These are phyloP conservation scores for Bruguiera sexangula DNA, from an alignment of 345 rosid species.

Conservation along the genomic window DNA sequence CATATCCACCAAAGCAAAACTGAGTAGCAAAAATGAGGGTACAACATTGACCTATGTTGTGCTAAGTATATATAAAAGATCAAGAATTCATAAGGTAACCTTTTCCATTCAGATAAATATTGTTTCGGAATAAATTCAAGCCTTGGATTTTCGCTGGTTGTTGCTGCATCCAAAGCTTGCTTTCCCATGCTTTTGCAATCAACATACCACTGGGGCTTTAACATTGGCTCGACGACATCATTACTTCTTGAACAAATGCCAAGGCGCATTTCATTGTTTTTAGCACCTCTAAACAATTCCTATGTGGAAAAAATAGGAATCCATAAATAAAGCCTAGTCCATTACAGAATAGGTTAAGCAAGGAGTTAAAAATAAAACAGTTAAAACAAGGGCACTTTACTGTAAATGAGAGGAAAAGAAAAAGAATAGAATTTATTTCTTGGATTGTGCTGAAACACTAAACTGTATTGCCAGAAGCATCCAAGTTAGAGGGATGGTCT, in stretches of 20 bases:
- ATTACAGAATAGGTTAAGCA: neutral
- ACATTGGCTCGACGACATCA: constrained; percentile 85
- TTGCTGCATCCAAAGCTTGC: constrained; percentile 77
- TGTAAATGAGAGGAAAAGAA: too few species aligned
- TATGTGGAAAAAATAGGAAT: constrained; percentile 23
- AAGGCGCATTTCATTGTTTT: constrained; percentile 88
- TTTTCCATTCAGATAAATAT: constrained; percentile 88
- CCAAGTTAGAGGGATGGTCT: too few species aligned
- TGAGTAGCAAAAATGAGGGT: neutral
- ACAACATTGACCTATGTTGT: neutral
- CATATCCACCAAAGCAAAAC: neutral
- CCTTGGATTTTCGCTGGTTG: constrained; percentile 47
- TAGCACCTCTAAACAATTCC: constrained; percentile 76
- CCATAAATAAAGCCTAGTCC: neutral
- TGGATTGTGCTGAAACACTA: too few species aligned
- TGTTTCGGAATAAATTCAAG: constrained; percentile 86
- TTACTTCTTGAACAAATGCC: constrained; percentile 76
- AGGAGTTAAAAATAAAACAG: neutral
- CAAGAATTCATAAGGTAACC: constrained; percentile 38
- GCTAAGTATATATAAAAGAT: neutral
- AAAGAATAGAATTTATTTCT: too few species aligned
- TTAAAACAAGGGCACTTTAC: neutral
- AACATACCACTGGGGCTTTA: constrained; percentile 95
- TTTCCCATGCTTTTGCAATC: constrained; percentile 63
- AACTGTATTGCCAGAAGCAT: too few species aligned